Evolutionary conservation across 352 stramenopile species (phyloP).

Genomic region (Elongisporangium senticosum): DNA sequence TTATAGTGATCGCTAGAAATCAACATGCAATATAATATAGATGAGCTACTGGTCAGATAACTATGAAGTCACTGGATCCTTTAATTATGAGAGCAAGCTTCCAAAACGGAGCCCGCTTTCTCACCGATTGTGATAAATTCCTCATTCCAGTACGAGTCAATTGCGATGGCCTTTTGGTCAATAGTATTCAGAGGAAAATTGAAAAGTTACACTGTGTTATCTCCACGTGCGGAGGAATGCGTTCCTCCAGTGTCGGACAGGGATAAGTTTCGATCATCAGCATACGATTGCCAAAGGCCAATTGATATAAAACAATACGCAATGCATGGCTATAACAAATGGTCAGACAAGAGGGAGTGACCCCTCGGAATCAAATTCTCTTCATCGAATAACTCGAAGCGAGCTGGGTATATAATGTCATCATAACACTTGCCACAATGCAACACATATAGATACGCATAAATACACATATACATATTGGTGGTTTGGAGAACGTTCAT

Average conservation of each 20-base stretch:
- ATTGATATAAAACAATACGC: constrained; percentile 8
- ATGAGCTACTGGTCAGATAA: constrained; percentile 69
- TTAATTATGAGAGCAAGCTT: constrained; percentile 66
- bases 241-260: constrained; percentile 80
- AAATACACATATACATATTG: constrained; percentile 9
- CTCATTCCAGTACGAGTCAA: constrained; percentile 53
- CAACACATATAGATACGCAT: constrained; percentile 13
- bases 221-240: constrained; percentile 77
- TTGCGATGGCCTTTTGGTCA: constrained; percentile 6
- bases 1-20: no score
- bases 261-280: constrained; percentile 87
- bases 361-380: constrained; percentile 83
- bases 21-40: not conserved
- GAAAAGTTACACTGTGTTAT: constrained; percentile 88
- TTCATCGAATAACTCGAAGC: constrained; percentile 87
- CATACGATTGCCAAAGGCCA: constrained; percentile 32
- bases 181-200: constrained; percentile 73
- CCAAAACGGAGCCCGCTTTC: constrained; percentile 68
- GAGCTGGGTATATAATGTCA: constrained; percentile 87
- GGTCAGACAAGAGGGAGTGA: constrained; percentile 87
- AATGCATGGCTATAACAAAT: constrained; percentile 21
- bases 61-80: constrained; percentile 86
- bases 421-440: constrained; percentile 66
- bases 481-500: constrained; percentile 67
- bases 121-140: constrained; percentile 59